These are phyloP conservation scores for Lithohypha guttulata DNA, from an alignment of 2,329 filamentous ascomycete species.

Conservation along the genomic window DNA sequence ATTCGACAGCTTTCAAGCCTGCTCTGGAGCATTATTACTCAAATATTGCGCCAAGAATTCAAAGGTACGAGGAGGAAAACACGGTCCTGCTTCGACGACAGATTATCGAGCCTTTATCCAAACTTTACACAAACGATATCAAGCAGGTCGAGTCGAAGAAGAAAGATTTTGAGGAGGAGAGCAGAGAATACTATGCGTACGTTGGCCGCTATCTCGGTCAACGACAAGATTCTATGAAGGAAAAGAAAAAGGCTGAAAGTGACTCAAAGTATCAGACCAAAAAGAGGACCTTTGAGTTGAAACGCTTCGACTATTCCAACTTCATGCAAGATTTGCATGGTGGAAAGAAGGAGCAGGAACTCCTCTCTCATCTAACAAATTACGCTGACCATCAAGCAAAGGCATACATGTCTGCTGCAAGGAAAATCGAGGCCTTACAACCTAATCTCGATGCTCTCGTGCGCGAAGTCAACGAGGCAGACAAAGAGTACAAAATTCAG, in stretches of 20 bases:
- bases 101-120: slow-evolving; percentile 87
- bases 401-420: slow-evolving; percentile 69
- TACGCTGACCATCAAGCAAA: slow-evolving; percentile 86
- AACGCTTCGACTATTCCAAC: slow-evolving; percentile 95
- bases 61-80: slow-evolving; percentile 77
- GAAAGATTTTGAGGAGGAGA: slow-evolving; percentile 96
- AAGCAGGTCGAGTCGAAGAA: slow-evolving; percentile 96
- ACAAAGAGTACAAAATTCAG: slow-evolving; percentile 95
- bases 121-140: slow-evolving; percentile 89
- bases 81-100: slow-evolving; percentile 75
- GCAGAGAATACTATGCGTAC: slow-evolving; percentile 95
- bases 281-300: slow-evolving; percentile 87
- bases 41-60: slow-evolving; percentile 84
- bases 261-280: slow-evolving; percentile 95
- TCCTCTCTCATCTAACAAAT: slow-evolving; percentile 84
- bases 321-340: slow-evolving; percentile 99
- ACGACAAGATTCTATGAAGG: slow-evolving; percentile 86
- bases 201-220: slow-evolving; percentile 93
- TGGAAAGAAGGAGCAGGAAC: slow-evolving; percentile 95
- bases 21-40: slow-evolving; percentile 97
- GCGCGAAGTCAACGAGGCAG: slow-evolving; percentile 78
- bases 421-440: slow-evolving; percentile 75
- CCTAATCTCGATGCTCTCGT: slow-evolving; percentile 84
- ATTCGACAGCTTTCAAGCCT: slow-evolving; percentile 92
- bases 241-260: slow-evolving; percentile 90